phyloP scores from a whole-genome alignment of 2,329 filamentous ascomycete genomes.

The Bipolaris bicolor region DNA sequence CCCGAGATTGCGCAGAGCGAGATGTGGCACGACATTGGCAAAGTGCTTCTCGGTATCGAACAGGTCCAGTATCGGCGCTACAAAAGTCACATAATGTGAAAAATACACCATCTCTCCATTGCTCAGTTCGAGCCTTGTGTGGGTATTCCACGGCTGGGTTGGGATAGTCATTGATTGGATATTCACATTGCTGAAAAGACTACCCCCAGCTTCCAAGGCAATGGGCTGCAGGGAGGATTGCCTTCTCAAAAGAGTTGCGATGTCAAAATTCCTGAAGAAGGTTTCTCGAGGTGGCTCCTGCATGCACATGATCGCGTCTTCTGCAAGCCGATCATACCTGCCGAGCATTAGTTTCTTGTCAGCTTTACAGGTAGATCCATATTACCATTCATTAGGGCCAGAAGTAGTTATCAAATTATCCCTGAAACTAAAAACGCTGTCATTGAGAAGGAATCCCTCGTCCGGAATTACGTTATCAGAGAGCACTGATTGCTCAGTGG shows the following conservation, averaged over 20 bases:
- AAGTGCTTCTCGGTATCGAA: constrained; percentile 52
- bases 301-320: constrained; percentile 49
- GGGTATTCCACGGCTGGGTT: constrained; percentile 34
- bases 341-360: constrained; percentile 1
- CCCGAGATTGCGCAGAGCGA: constrained; percentile 60
- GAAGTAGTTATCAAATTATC: constrained; percentile 46
- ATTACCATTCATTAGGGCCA: constrained; percentile 53
- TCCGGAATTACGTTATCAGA: constrained; percentile 27
- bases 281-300: constrained; percentile 37
- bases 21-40: constrained; percentile 39
- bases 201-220: constrained; percentile 34
- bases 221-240: constrained; percentile 34
- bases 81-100: constrained; percentile 47
- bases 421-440: constrained; percentile 32
- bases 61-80: constrained; percentile 52
- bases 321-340: constrained; percentile 53
- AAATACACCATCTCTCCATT: constrained; percentile 49
- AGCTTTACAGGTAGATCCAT: background rate
- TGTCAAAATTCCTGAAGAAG: constrained; percentile 50
- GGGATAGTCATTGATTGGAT: constrained; percentile 9
- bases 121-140: constrained; percentile 34
- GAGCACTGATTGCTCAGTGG: constrained; percentile 18
- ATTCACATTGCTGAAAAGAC: constrained; percentile 7
- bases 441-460: constrained; percentile 34
- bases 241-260: constrained; percentile 52